Conservation (phyloP, 192 early-diverging fungal genomes). For the Podila epicladia region DNA sequence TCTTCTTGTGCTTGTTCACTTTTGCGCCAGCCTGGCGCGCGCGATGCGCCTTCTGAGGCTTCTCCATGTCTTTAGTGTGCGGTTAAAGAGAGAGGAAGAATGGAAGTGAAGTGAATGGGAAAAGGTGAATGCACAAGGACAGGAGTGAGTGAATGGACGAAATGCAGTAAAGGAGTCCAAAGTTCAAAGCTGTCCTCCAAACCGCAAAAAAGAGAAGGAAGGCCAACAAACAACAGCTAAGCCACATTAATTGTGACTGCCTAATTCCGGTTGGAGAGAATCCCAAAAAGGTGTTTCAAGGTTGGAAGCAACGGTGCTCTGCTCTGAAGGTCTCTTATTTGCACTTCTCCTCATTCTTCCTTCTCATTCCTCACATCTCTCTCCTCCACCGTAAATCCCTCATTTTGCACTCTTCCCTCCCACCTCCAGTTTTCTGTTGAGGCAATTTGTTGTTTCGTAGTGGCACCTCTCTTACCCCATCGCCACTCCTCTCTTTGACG, state of each 20-base stretch:
- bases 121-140: background rate
- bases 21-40: conserved; percentile 86
- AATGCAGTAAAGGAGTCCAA: background rate
- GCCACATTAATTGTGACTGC: background rate
- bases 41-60: conserved; percentile 83
- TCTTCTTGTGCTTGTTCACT: conserved; percentile 78
- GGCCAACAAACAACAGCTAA: conserved; percentile 5
- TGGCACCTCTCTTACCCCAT: background rate
- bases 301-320: background rate
- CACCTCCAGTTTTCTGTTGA: background rate
- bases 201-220: background rate
- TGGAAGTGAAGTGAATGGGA: background rate
- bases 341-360: background rate
- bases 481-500: background rate
- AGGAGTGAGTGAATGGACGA: background rate
- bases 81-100: conserved; percentile 4
- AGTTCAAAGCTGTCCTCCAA: background rate
- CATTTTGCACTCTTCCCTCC: background rate
- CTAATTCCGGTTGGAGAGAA: background rate
- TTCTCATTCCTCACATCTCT: background rate
- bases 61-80: conserved; percentile 24
- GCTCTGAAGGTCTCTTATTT: background rate
- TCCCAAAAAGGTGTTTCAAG: background rate
- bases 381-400: background rate
- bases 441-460: too few relatives aligned